phyloP scores from a whole-genome alignment of 208 protist genomes.

The Naegleria lovaniensis region DNA sequence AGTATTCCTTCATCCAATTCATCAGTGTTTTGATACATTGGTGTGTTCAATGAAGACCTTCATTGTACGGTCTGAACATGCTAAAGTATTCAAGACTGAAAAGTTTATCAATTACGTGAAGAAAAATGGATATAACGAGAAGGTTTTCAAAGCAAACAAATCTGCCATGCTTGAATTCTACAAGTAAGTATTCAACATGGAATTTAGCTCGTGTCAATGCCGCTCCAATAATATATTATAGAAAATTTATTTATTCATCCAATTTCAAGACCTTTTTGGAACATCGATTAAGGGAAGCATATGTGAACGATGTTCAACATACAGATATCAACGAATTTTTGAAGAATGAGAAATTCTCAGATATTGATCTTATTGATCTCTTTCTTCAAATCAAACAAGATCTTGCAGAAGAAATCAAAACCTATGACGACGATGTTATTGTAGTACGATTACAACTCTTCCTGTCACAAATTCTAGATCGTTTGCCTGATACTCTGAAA shows the following conservation, averaged over 20 bases:
- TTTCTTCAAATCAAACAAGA: not conserved
- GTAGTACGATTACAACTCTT: not conserved
- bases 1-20: not conserved
- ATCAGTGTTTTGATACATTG: constrained; percentile 13
- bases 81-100: constrained; percentile 18
- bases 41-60: not conserved
- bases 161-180: not conserved
- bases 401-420: not conserved
- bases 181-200: too few relatives aligned
- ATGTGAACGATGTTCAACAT: constrained; percentile 4
- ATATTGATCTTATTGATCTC: not conserved
- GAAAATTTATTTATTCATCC: not conserved
- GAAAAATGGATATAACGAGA: constrained; percentile 23
- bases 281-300: not conserved
- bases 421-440: not conserved
- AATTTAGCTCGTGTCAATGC: too few relatives aligned
- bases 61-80: constrained; percentile 7
- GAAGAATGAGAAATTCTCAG: not conserved
- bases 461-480: not conserved
- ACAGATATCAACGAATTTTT: not conserved
- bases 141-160: constrained; percentile 3
- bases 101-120: constrained; percentile 18
- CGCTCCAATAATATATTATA: too few relatives aligned
- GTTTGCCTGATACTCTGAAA: not conserved
- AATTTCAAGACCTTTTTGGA: not conserved